phyloP scores from a whole-genome alignment of 2,329 filamentous ascomycete genomes.

The Fusarium sp. region DNA sequence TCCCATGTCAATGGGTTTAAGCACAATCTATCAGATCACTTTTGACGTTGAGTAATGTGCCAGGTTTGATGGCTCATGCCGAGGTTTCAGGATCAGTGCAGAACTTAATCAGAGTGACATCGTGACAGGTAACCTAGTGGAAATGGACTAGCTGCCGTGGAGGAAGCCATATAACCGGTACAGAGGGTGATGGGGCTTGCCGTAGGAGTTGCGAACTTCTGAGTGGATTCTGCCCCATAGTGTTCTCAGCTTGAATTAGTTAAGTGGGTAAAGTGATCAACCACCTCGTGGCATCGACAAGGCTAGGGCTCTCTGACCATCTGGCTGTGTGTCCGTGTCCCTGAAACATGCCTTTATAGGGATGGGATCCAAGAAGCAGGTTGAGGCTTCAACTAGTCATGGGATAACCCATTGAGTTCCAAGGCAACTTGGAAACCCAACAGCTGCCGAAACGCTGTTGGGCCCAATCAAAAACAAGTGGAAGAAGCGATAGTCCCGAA shows the following conservation, averaged over 20 bases:
- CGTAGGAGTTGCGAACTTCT: conserved; percentile 1
- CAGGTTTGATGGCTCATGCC: conserved; percentile 4
- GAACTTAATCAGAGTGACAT: neutral
- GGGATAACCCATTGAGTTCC: neutral
- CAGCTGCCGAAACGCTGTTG: neutral
- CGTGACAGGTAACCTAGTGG: conserved; percentile 9
- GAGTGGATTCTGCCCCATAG: conserved; percentile 24
- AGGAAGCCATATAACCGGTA: conserved; percentile 9
- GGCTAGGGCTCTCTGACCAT: conserved; percentile 16
- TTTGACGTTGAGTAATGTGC: conserved; percentile 5
- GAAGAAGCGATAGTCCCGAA: conserved; percentile 36
- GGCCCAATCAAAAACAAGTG: conserved; percentile 32
- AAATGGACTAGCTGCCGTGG: conserved; percentile 16
- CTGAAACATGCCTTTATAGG: conserved; percentile 18
- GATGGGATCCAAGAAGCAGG: conserved; percentile 2
- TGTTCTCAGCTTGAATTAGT: conserved; percentile 26
- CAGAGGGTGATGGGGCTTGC: conserved; percentile 11
- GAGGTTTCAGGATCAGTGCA: conserved; percentile 10
- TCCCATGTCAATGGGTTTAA: neutral
- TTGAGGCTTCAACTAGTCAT: conserved; percentile 16
- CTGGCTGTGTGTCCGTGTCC: conserved; percentile 1
- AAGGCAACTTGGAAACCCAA: conserved; percentile 9
- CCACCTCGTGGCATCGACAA: conserved; percentile 40
- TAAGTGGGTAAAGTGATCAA: conserved; percentile 34
- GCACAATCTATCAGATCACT: conserved; percentile 8